A percentile compares a stretch with the other conserved stretches of the same genome.
Evolutionary conservation across 106 monocot species (phyloP).

Genomic region (Apostasia shenzhenica): DNA sequence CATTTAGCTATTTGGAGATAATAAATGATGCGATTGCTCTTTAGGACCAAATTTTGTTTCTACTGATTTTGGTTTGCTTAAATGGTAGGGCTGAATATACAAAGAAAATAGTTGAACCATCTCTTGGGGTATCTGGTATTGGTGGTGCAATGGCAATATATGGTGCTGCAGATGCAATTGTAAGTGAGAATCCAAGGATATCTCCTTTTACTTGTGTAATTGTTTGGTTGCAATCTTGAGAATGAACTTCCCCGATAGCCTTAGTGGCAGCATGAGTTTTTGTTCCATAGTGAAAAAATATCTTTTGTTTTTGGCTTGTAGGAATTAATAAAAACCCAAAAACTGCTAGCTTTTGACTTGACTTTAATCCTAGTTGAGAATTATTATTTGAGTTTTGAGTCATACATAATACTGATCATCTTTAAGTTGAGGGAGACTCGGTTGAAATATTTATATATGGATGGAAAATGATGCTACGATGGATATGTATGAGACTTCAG

Average conservation of each 20-base stretch:
- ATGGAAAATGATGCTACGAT: no score
- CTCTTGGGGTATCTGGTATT: slow-evolving; percentile 86
- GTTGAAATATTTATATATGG: no score
- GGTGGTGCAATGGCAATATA: slow-evolving; percentile 93
- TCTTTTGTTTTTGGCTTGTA: background rate
- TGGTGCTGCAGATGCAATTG: slow-evolving; percentile 82
- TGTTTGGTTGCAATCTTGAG: background rate
- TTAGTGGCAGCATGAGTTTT: background rate
- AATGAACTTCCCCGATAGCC: background rate
- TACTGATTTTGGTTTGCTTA: background rate
- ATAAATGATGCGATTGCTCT: background rate
- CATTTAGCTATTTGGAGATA: background rate
- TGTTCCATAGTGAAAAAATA: background rate
- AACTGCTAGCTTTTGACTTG: no score
- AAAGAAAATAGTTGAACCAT: slow-evolving; percentile 71
- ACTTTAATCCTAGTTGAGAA: no score
- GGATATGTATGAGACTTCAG: no score
- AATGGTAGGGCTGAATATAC: slow-evolving; percentile 84
- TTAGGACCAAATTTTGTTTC: background rate
- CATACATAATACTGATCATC: no score
- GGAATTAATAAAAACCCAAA: no score
- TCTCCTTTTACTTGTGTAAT: background rate
- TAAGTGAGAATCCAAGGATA: slow-evolving; percentile 19
- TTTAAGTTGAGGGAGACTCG: no score
- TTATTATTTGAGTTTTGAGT: no score